Evolutionary conservation across 225 moss, liverwort and hornwort species (phyloP), one percentile per base, ranked within the genome.

Genomic region (Pseudisothecium myosuroides): DNA sequence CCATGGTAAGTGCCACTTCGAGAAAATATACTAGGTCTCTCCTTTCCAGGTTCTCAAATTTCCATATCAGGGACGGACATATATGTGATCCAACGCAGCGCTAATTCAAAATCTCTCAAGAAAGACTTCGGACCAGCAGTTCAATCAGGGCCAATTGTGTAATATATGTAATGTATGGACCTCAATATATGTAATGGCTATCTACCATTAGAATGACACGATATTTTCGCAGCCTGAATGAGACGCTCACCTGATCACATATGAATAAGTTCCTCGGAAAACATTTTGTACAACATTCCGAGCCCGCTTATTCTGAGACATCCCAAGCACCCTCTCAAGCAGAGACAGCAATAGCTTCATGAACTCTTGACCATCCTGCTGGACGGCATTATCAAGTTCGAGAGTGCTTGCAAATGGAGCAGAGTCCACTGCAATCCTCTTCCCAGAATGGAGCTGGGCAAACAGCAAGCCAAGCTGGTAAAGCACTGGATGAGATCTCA

Each of bases 291-390:
- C 97, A 90, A 99, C 96, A 92, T 95, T 96, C 71, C 96, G 96
- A 73, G 97, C 98, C 71, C 77, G 92, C 85, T 90, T 64, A 78
- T 94, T 96, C 91, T 94, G 92, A 69, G 98, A 99, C 89, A 91
- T 88, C 90, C 95, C 97, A 76, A 99, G 98, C 83, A 99, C 93
- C 82, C 96, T 95, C 93, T 99, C 98, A 90, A 99, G 93, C 90
- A 99, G 91, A 37, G 98, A 95, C 32, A 99, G 96, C 84, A 99
- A 87, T 76, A 99, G 84, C 92, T 99, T 99, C 92, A 99, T 86
- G 85, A 99, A 99, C 88, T 99, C 98, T 92, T 99, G 97, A 73
- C 98, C 97, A 92, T 99, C 98, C 92, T 99, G 98, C 92, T 99
- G 98, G 80, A 99, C 96, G 60, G 97, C 97, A 88, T 99, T 99